Conservation (phyloP, 768 basidiomycete genomes). For the Holtermannia corniformis region DNA sequence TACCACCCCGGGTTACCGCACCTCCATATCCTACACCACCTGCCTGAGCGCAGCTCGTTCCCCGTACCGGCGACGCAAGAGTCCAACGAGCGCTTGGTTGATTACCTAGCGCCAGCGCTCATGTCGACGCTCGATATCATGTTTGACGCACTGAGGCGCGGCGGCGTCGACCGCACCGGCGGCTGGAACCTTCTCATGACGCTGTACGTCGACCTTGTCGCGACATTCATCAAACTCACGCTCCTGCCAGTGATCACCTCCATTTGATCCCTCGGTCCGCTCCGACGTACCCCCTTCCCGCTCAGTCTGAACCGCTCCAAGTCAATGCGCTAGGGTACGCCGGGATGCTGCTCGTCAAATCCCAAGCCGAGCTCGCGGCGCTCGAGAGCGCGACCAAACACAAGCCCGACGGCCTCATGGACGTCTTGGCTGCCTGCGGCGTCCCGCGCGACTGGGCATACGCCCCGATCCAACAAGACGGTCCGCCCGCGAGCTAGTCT, state of each 20-base stretch:
- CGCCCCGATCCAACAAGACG: constrained; percentile 2
- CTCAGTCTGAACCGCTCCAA: constrained; percentile 44
- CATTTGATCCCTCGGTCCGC: constrained; percentile 68
- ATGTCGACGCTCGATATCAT: constrained; percentile 34
- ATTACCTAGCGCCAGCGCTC: constrained; percentile 28
- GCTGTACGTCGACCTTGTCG: constrained; percentile 20
- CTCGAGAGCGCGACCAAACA: constrained; percentile 48
- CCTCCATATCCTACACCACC: constrained; percentile 41
- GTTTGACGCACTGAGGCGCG: constrained; percentile 29
- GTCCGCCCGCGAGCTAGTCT: not conserved
- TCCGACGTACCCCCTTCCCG: constrained; percentile 27
- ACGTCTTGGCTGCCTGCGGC: constrained; percentile 29
- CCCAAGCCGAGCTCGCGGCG: constrained; percentile 60
- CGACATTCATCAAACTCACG: constrained; percentile 47
- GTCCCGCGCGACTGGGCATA: constrained; percentile 29
- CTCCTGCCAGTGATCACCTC: constrained; percentile 55
- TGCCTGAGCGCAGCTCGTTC: constrained; percentile 14
- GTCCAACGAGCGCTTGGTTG: constrained; percentile 20
- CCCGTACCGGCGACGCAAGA: constrained; percentile 23
- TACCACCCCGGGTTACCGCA: constrained; percentile 60
- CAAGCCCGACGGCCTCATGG: constrained; percentile 23
- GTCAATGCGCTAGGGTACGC: constrained; percentile 85
- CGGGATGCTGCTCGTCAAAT: constrained; percentile 80
- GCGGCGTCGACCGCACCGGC: constrained; percentile 20
- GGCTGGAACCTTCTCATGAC: constrained; percentile 40